Evolutionary conservation across 2,329 filamentous ascomycete genomes (phyloP), one percentile per base, ranked within the genome.

Genomic region (Hypomyces perniciosus): DNA sequence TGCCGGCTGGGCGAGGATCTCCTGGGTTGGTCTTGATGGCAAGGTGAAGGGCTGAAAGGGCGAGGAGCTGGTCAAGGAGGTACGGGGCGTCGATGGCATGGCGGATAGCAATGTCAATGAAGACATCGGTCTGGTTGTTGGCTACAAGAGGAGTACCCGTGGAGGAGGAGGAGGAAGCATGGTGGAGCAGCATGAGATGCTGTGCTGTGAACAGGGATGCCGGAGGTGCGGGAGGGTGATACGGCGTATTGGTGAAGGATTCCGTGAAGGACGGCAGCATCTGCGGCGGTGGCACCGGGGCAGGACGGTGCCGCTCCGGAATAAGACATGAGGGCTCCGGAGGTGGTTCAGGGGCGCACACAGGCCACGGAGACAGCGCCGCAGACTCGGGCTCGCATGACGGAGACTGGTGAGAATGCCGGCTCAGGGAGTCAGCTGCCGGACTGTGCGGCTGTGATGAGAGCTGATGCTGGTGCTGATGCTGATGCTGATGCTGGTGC

Each of bases 41-140:
- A 2, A 66, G 55, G 50, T 78, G 72, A 3, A 73, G 62, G 4
- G 75, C 73, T 9, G 72, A 66, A 43, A 74, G 55, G 37, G 73
- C 75, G 8, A 78, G 66, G 5, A 76, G 43, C 55, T 75, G 66
- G 50, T 78, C 72, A 54, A 78, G 69, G 4, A 76, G 66, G 48
- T 73, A 78, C 1, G 72, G 75, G 3, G 64, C 62, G 30, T 63
- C 57, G 6, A 66, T 53, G 7, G 66, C 65, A 44, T 66, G 61
- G 12, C 57, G 61, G 28, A 70, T 55, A 42, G 62, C 62, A 30
- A 72, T 57, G 33, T 65, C 60, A n/a, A 67, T 37, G 40, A 68
- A 53, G 29, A 55, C 51, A 10, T 59, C 53, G 7, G 54, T 57
- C 42, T 56, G 58, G 20, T 50, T 60, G 13, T 45, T 48, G 44